A percentile compares a stretch with the other conserved stretches of the same genome.
Conservation (phyloP, 129 eudicot species). For the Saposhnikovia divaricata region DNA sequence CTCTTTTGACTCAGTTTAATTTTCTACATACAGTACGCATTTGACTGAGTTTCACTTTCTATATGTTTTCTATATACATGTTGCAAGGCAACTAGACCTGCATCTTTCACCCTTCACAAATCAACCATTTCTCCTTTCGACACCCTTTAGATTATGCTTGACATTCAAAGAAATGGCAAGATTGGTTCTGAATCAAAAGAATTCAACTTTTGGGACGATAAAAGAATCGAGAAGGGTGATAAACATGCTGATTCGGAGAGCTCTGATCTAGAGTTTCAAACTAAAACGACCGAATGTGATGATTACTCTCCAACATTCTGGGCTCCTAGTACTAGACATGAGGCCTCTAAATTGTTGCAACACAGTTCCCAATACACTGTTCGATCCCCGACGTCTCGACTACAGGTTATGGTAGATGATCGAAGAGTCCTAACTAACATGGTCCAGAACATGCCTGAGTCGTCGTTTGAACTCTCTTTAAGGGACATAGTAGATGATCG, state of each 20-base stretch:
- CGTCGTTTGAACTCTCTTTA: slow-evolving; percentile 47
- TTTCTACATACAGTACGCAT: background rate
- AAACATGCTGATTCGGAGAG: background rate
- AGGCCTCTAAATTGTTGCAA: background rate
- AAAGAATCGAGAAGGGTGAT: background rate
- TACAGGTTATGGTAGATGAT: slow-evolving; percentile 20
- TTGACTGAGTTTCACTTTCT: background rate
- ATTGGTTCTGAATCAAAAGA: background rate
- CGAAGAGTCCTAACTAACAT: slow-evolving; percentile 26
- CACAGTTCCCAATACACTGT: background rate
- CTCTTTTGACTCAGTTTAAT: background rate
- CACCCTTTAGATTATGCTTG: background rate
- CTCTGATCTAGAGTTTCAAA: background rate
- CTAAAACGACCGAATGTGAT: background rate
- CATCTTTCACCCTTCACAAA: background rate
- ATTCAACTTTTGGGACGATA: slow-evolving; percentile 15
- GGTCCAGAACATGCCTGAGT: slow-evolving; percentile 38
- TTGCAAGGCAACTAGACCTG: background rate
- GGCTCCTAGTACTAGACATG: background rate
- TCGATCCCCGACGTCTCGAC: slow-evolving; percentile 15
- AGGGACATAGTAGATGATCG: slow-evolving; percentile 51
- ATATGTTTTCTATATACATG: background rate
- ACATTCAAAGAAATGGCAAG: background rate
- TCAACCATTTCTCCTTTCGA: background rate
- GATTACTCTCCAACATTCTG: slow-evolving; percentile 17